Conservation (phyloP, 345 rosid species). For the Salix suchowensis region DNA sequence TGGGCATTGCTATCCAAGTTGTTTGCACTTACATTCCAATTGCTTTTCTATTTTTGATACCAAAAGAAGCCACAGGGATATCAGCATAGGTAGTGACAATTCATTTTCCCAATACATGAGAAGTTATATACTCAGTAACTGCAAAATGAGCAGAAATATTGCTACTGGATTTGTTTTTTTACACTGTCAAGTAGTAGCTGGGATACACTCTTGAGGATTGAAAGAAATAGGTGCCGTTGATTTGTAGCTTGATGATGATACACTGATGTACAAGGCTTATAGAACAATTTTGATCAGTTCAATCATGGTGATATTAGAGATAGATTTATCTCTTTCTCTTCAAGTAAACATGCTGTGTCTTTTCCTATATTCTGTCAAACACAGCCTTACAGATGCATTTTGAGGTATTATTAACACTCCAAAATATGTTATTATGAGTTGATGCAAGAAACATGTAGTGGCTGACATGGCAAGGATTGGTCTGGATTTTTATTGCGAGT, state of each 20-base stretch:
- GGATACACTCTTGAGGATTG: neutral
- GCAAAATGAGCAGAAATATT: neutral
- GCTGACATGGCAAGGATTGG: no score
- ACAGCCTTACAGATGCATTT: no score
- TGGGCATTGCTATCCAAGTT: constrained; percentile 65
- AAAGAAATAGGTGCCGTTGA: neutral
- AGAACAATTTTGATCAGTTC: neutral
- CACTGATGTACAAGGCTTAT: neutral
- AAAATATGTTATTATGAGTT: no score
- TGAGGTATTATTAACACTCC: no score
- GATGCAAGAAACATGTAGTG: no score
- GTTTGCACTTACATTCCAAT: constrained; percentile 74
- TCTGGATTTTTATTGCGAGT: no score
- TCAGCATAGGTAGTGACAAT: constrained; percentile 35
- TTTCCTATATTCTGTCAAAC: no score
- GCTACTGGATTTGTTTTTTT: neutral
- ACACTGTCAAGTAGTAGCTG: neutral
- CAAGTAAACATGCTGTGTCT: no score
- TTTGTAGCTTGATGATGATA: neutral
- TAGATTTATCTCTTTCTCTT: no score
- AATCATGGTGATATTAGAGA: neutral
- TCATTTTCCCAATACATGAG: neutral
- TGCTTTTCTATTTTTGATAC: constrained; percentile 69
- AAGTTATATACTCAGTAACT: neutral
- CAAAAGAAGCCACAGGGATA: constrained; percentile 82